Conservation (phyloP, 441 rosid species). For the Arabidopsis lyrata region DNA sequence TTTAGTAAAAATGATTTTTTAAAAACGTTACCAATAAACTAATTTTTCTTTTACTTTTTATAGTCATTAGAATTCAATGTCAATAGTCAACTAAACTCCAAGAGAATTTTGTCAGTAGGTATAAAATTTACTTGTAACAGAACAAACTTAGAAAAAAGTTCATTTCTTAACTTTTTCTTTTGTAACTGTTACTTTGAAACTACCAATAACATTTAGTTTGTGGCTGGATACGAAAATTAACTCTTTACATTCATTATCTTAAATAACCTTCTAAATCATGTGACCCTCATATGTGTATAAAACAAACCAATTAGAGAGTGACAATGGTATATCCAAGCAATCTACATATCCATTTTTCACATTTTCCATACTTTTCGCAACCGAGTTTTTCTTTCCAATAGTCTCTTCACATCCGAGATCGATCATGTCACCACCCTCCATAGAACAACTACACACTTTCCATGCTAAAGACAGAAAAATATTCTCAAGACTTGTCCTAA, state of each 20-base stretch:
- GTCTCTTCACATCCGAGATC: neutral
- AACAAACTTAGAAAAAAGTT: neutral
- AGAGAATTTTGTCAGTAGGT: neutral
- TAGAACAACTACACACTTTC: slow-evolving; percentile 52
- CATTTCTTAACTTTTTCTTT: neutral
- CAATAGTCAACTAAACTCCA: neutral
- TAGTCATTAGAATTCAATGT: neutral
- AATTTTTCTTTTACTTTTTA: neutral
- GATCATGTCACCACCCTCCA: slow-evolving; percentile 42
- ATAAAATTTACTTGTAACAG: neutral
- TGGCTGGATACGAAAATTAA: slow-evolving; percentile 17
- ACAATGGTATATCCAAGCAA: neutral
- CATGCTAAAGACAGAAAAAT: slow-evolving; percentile 58
- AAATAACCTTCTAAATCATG: neutral
- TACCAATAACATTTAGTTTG: neutral
- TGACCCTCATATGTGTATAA: slow-evolving; percentile 5
- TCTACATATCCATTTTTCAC: neutral
- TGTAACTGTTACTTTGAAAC: neutral
- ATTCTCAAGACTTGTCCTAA: slow-evolving; percentile 56
- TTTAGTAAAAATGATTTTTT: neutral
- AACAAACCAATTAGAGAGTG: neutral
- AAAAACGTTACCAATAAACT: neutral
- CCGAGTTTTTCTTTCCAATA: neutral
- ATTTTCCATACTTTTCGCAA: neutral
- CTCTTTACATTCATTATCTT: neutral